Percentiles rank a stretch among this genome's conserved stretches.
Conservation (phyloP, 1,139 yeast species). For the Ashbya aceris region DNA sequence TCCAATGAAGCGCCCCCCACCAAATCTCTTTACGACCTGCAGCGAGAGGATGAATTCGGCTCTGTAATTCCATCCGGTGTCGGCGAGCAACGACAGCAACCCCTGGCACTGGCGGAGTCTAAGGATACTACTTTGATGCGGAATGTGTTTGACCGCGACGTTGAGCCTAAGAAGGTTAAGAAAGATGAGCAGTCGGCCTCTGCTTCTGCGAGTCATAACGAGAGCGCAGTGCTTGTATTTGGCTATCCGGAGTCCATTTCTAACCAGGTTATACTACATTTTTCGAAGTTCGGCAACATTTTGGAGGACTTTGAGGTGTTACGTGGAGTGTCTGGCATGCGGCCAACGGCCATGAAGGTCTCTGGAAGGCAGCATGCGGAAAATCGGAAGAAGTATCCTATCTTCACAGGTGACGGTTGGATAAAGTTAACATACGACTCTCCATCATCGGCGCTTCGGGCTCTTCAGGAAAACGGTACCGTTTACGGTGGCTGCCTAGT, state of each 20-base stretch:
- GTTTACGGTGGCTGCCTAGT: conserved; percentile 61
- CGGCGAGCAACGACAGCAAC: neutral
- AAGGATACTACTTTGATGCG: conserved; percentile 8
- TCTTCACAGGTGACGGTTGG: conserved; percentile 83
- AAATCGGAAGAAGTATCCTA: conserved; percentile 39
- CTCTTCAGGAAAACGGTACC: conserved; percentile 72
- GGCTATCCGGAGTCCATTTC: conserved; percentile 81
- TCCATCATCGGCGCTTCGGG: conserved; percentile 68
- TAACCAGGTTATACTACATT: conserved; percentile 58
- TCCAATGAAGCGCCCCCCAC: conserved; percentile 43
- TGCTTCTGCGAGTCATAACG: conserved; percentile 32
- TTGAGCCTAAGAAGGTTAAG: conserved; percentile 14
- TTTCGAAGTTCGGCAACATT: conserved; percentile 71
- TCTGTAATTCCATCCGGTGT: conserved; percentile 12
- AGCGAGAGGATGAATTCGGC: conserved; percentile 30
- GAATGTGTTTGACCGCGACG: conserved; percentile 36
- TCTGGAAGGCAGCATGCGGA: conserved; percentile 10
- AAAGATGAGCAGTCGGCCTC: conserved; percentile 16
- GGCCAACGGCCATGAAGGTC: conserved; percentile 14
- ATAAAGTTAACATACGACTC: conserved; percentile 75
- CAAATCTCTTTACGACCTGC: conserved; percentile 47
- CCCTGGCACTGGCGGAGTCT: conserved; percentile 1
- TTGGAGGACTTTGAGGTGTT: conserved; percentile 59
- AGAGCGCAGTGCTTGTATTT: conserved; percentile 69
- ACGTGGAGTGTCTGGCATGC: conserved; percentile 25